Base-by-base conservation (phyloP, 306 rosid species). In the Inga leiocalycina region DNA sequence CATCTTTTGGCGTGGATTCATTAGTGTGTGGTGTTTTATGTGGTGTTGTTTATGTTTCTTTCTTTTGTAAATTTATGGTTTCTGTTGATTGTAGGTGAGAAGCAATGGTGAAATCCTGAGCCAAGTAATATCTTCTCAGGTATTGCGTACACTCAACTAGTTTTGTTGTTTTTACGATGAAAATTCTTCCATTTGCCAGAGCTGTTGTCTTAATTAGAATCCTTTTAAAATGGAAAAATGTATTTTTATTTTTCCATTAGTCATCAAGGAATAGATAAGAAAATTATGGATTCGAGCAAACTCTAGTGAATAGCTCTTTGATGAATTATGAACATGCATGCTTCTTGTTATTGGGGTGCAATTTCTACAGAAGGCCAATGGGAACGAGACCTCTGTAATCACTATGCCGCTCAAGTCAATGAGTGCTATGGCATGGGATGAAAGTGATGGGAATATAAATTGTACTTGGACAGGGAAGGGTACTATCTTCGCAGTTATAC, bases 61-160 rank as follows among this genome's bases (percentile, higher is more conserved):
- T 67, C 59, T 49, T 64, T 54, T 71, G n/a, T 70, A 8, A 22
- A 65, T 80, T 80, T 41, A 22, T 49, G 54, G 52, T 49, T 41
- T 76, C n/a, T 79, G 74, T 78, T 41, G 67, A 34, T 62, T 66
- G 35, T 62, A 96, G 98, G 98, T 96, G 67, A 93, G 89, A 84
- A 85, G 98, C 88, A 84, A 85, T 65, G 97, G 99, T 75, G 91
- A 93, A 86, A 93, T 96, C 85, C 89, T 93, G 83, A 93, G 98
- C 77, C 97, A 96, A 83, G 97, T 96, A 10, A 91, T 92, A 62
- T 92, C 97, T 87, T 93, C 99, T 74, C 99, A 93, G 97, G 97
- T 96, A 91, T 79, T 59, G 39, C 51, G 5, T 71, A 44, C 19
- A 0, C 59, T 72, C 49, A 82, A 43, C 76, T 74, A 19, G 8